Conservation (phyloP, 2,329 filamentous ascomycete species). For the Aspergillus luchuensis region DNA sequence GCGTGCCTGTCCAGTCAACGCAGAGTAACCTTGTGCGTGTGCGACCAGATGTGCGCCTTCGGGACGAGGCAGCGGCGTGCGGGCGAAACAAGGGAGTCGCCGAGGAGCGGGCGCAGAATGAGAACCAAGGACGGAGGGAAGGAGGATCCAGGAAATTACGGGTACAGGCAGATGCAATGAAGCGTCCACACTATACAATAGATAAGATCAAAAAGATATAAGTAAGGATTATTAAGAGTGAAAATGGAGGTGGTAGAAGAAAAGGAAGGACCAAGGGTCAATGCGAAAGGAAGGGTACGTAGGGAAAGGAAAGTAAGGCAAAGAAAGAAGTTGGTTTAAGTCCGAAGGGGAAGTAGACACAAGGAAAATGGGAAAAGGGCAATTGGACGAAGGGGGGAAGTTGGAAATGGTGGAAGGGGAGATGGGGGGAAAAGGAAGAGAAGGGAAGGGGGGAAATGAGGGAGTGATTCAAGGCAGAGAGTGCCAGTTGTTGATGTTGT, state of each 20-base stretch:
- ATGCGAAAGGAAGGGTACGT: conserved; percentile 4
- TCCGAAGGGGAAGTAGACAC: conserved; percentile 19
- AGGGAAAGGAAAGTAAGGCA: conserved; percentile 16
- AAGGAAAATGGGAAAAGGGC: conserved; percentile 12
- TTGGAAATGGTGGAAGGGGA: conserved; percentile 26
- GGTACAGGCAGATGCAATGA: conserved; percentile 7
- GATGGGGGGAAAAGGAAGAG: neutral
- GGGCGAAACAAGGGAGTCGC: conserved; percentile 17
- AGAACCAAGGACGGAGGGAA: conserved; percentile 3
- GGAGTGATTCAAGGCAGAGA: conserved; percentile 16
- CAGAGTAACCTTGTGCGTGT: conserved; percentile 21
- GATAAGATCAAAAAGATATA: conserved; percentile 10
- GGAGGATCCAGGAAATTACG: conserved; percentile 2
- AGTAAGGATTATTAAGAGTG: neutral
- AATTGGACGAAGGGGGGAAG: conserved; percentile 21
- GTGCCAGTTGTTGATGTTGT: conserved; percentile 34
- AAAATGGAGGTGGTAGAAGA: neutral
- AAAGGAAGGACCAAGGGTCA: conserved; percentile 6
- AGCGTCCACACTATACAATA: conserved; percentile 13
- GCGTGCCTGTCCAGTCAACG: conserved; percentile 21
- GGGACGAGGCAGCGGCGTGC: conserved; percentile 17
- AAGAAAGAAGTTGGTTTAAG: conserved; percentile 14
- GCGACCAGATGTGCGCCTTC: conserved; percentile 19
- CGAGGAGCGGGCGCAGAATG: neutral
- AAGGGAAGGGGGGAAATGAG: conserved; percentile 15